Evolutionary conservation across 176 grass and related monocot species (phyloP).

Genomic region (Typha latifolia): DNA sequence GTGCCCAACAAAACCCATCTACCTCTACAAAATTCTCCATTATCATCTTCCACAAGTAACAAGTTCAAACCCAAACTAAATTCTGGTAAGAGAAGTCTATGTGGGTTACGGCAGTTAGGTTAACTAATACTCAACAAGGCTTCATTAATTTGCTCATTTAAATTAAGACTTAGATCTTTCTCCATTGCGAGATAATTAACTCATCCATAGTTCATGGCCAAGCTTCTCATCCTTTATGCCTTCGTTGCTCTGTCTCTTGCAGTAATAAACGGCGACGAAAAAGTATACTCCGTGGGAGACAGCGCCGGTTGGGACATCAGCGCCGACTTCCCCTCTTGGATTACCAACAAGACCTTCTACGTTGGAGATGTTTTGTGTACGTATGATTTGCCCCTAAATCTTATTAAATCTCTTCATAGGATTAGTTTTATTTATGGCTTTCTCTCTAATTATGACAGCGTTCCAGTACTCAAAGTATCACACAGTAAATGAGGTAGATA

Average conservation of each 20-base stretch:
- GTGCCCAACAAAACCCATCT: constrained; percentile 21
- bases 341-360: constrained; percentile 46
- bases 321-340: constrained; percentile 60
- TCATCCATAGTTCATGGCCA: constrained; percentile 23
- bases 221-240: constrained; percentile 16
- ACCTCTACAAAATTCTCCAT: constrained; percentile 10
- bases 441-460: constrained; percentile 28
- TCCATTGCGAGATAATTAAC: neutral
- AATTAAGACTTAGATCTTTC: neutral
- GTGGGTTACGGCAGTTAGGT: constrained; percentile 17
- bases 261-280: constrained; percentile 14
- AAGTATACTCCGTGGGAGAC: constrained; percentile 48
- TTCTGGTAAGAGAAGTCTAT: constrained; percentile 10
- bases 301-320: constrained; percentile 83
- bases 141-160: neutral
- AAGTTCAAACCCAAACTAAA: neutral
- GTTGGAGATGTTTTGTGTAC: constrained; percentile 68
- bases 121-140: constrained; percentile 34
- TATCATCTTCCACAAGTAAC: neutral
- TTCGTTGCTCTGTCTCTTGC: constrained; percentile 7
- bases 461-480: constrained; percentile 64
- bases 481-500: constrained; percentile 57
- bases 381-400: neutral
- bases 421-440: neutral
- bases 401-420: neutral